A percentile compares a stretch with the other conserved stretches of the same genome.
phyloP scores from a whole-genome alignment of 192 early-diverging fungal genomes.

The Anaeromyces robustus region DNA sequence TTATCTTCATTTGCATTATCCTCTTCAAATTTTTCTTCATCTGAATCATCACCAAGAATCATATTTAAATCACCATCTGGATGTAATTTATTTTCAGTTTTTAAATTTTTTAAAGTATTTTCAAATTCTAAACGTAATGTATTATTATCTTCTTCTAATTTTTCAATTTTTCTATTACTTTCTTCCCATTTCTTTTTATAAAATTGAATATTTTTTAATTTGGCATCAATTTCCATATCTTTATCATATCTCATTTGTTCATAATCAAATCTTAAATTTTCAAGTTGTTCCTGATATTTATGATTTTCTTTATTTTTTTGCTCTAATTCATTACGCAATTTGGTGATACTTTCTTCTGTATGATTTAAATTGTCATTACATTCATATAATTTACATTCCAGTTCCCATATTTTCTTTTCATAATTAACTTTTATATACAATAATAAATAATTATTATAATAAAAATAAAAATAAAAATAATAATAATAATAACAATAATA shows the following conservation, averaged over 20 bases:
- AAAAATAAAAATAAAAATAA: too few relatives aligned
- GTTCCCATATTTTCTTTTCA: neutral
- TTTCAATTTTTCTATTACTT: neutral
- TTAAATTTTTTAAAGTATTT: neutral
- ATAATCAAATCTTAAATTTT: neutral
- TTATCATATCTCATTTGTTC: neutral
- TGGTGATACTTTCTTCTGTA: neutral
- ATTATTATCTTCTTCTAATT: neutral
- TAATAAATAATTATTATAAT: neutral
- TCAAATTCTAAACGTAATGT: neutral
- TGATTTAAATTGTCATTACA: neutral
- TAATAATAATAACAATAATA: too few relatives aligned
- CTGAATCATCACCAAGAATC: neutral
- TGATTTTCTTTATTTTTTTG: neutral
- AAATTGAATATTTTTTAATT: neutral
- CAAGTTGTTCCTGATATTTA: neutral
- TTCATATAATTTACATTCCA: neutral
- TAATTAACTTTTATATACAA: neutral
- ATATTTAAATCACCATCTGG: neutral
- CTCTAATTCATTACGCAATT: neutral
- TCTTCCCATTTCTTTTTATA: neutral
- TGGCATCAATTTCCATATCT: neutral
- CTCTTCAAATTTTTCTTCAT: neutral
- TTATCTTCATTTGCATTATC: neutral
- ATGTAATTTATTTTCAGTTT: neutral